These are phyloP conservation scores for Hibiscus tridactylites DNA, from an alignment of 345 rosid species.

Conservation along the genomic window DNA sequence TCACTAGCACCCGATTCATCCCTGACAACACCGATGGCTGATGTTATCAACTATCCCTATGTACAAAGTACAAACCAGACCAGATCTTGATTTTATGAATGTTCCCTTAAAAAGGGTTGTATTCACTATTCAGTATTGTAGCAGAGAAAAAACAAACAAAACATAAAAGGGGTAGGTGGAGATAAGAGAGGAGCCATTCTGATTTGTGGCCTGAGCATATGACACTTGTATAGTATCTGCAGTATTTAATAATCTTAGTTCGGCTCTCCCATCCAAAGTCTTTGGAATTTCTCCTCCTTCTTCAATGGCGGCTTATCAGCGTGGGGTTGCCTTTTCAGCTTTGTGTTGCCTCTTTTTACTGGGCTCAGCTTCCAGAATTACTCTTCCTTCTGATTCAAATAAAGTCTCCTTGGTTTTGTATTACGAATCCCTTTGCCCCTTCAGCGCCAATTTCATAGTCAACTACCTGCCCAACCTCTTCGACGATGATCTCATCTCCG, in stretches of 20 bases:
- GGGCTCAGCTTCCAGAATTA: not conserved
- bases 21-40: too few species aligned
- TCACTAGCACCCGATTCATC: too few species aligned
- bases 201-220: not conserved
- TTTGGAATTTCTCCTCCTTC: not conserved
- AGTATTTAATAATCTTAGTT: not conserved
- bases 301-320: not conserved
- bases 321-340: not conserved
- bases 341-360: not conserved
- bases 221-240: not conserved
- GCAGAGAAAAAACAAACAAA: too few species aligned
- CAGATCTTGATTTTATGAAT: too few species aligned
- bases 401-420: constrained; percentile 53
- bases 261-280: not conserved
- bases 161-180: too few species aligned
- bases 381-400: constrained; percentile 17
- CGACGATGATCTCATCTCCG: constrained; percentile 48
- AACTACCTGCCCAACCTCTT: constrained; percentile 47
- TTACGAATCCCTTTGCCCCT: constrained; percentile 83
- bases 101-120: too few species aligned
- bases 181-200: not conserved
- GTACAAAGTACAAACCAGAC: too few species aligned
- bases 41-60: too few species aligned
- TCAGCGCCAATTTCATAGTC: constrained; percentile 56
- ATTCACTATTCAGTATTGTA: too few species aligned